Evolutionary conservation across 495 filamentous ascomycete genomes (phyloP).

Genomic region (Letharia lupina): DNA sequence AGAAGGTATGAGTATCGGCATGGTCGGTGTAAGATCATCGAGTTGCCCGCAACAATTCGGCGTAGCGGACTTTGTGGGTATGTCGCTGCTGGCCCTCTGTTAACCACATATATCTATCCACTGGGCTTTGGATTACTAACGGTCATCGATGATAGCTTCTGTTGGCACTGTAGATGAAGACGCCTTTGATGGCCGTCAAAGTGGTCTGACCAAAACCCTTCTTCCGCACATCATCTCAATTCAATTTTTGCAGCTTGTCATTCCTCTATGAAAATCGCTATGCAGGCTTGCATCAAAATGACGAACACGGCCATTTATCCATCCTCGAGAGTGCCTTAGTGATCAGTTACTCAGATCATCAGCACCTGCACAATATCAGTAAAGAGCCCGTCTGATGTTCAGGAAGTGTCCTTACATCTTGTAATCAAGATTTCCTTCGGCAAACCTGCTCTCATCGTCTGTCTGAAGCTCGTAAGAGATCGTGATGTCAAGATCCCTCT

Average conservation of each 20-base stretch:
- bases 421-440: slow-evolving; percentile 67
- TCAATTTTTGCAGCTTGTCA: neutral
- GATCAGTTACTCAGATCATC: slow-evolving; percentile 10
- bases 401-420: slow-evolving; percentile 60
- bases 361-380: slow-evolving; percentile 41
- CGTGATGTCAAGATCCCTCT: slow-evolving; percentile 86
- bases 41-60: neutral
- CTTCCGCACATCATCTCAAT: neutral
- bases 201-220: neutral
- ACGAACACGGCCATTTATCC: neutral
- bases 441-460: slow-evolving; percentile 56
- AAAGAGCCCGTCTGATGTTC: neutral
- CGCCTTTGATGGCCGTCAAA: neutral
- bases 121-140: slow-evolving; percentile 8
- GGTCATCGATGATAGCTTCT: neutral
- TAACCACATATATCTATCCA: slow-evolving; percentile 2
- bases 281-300: slow-evolving; percentile 12
- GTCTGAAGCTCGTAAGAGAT: slow-evolving; percentile 76
- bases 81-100: slow-evolving; percentile 1
- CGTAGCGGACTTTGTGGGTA: neutral
- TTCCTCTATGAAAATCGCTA: slow-evolving; percentile 10
- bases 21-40: neutral
- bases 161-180: neutral
- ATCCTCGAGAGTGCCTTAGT: neutral
- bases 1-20: neutral